phyloP scores from a whole-genome alignment of 352 stramenopile species.

The Phytophthora nicotianae region DNA sequence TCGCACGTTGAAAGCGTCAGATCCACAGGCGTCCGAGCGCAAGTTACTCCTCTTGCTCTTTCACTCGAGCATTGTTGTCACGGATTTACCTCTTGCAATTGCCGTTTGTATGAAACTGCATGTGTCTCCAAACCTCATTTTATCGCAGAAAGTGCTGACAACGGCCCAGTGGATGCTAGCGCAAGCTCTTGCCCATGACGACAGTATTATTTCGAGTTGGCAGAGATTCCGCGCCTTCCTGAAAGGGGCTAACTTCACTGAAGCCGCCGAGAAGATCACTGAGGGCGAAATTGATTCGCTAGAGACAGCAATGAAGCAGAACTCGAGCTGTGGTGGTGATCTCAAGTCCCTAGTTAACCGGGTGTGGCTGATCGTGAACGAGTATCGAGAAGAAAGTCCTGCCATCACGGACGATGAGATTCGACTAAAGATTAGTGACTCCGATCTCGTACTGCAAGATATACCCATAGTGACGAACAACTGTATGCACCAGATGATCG shows the following conservation, averaged over 20 bases:
- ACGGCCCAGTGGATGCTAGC: conserved; percentile 31
- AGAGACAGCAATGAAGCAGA: conserved; percentile 34
- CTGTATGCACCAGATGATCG: conserved; percentile 39
- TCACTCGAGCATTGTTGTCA: conserved; percentile 26
- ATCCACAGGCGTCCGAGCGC: conserved; percentile 20
- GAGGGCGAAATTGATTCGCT: conserved; percentile 33
- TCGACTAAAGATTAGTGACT: conserved; percentile 42
- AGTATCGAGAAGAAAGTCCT: conserved; percentile 22
- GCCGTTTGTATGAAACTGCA: background rate
- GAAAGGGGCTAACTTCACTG: conserved; percentile 32
- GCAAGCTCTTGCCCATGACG: conserved; percentile 26
- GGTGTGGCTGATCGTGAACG: conserved; percentile 29
- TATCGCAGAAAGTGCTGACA: conserved; percentile 19
- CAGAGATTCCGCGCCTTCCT: conserved; percentile 26
- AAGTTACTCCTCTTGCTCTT: conserved; percentile 32
- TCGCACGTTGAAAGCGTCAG: conserved; percentile 27
- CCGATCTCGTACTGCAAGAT: conserved; percentile 41
- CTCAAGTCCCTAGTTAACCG: conserved; percentile 33
- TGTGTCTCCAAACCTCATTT: conserved; percentile 17
- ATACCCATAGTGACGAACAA: conserved; percentile 42
- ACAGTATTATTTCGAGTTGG: conserved; percentile 31
- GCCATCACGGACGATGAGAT: conserved; percentile 43
- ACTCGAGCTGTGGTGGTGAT: conserved; percentile 36
- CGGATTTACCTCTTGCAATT: background rate
- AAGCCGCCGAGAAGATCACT: conserved; percentile 30